A percentile compares a stretch with the other conserved stretches of the same genome.
phyloP scores from a whole-genome alignment of 2,329 filamentous ascomycete genomes.

The Colletotrichum falcatum region DNA sequence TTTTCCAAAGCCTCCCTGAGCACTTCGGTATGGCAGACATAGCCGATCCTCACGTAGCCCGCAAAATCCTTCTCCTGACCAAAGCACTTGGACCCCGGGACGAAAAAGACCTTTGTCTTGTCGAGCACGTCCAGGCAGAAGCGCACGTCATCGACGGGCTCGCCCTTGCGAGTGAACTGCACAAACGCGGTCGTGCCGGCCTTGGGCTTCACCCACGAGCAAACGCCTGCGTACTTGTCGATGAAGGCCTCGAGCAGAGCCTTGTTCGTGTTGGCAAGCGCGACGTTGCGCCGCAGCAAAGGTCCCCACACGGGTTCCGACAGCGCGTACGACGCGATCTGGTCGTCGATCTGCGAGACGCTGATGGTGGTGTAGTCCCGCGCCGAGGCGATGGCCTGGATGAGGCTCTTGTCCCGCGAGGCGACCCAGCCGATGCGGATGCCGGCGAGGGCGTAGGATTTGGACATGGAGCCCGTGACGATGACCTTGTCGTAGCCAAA shows the following conservation, averaged over 20 bases:
- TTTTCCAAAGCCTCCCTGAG: constrained; percentile 72
- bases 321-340: constrained; percentile 81
- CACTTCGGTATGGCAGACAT: constrained; percentile 77
- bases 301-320: constrained; percentile 56
- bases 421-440: constrained; percentile 88
- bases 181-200: constrained; percentile 86
- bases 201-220: constrained; percentile 78
- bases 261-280: constrained; percentile 76
- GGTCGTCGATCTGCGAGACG: constrained; percentile 85
- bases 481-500: constrained; percentile 79
- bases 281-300: constrained; percentile 69
- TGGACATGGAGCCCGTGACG: constrained; percentile 84
- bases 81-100: constrained; percentile 81
- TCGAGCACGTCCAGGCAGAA: constrained; percentile 78
- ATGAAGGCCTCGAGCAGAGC: constrained; percentile 76
- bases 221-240: constrained; percentile 70
- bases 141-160: constrained; percentile 76
- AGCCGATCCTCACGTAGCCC: constrained; percentile 83
- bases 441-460: constrained; percentile 86
- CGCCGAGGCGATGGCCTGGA: constrained; percentile 72
- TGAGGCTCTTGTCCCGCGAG: constrained; percentile 69
- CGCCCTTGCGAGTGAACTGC: constrained; percentile 70
- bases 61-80: constrained; percentile 74
- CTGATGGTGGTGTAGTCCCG: constrained; percentile 89
- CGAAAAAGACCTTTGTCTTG: constrained; percentile 78